Base-by-base conservation (phyloP, 2,329 filamentous ascomycete species). In the Aspergillus sp. region DNA sequence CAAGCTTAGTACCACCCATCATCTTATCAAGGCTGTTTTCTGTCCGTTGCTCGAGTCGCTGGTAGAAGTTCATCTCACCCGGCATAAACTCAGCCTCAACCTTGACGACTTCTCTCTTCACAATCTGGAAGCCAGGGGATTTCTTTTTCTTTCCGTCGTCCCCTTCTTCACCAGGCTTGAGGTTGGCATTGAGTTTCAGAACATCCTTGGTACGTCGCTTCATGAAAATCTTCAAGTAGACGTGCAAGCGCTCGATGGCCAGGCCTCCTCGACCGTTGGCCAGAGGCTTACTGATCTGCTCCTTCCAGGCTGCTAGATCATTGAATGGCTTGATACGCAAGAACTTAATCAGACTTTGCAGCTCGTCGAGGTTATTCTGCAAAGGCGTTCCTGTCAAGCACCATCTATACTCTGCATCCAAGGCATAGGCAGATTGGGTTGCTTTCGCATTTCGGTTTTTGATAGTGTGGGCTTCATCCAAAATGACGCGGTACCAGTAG, bases 171-270 rank as follows among this genome's bases (percentile, higher is more conserved):
- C 87, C 87, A 27, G 86, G 84, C 47, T 87, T 86, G 12, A 94
- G 72, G 1, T 88, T 88, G 8, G 88, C 88, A 8, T 88, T 88
- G 55, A 89, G 78, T 68, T 93, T 95, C 48, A 98, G 72, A n/a
- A 98, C 88, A 19, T 95, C 90, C 68, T 98, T 98, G 7, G 90
- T 97, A 34, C 93, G 83, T n/a, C 93, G 84, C 72, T 97, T 95
- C 93, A 98, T 98, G 70, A 95, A 95, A 43, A 90, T 91, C 43
- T 87, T 85, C 4, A 98, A 73, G 48, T 95, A 82, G 44, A 86
- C 82, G 54, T 95, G 90, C 29, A 98, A 73, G 36, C 93, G 81
- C 40, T 83, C 80, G 63, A 98, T 94, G 11, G 93, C 91, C 45
- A 97, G 78, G 42, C 90, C 87, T 8, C 91, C 93, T 48, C 86